Percentiles rank a stretch among this genome's conserved stretches.
phyloP scores from a whole-genome alignment of 192 early-diverging fungal species.

The Coemansia aciculifera region DNA sequence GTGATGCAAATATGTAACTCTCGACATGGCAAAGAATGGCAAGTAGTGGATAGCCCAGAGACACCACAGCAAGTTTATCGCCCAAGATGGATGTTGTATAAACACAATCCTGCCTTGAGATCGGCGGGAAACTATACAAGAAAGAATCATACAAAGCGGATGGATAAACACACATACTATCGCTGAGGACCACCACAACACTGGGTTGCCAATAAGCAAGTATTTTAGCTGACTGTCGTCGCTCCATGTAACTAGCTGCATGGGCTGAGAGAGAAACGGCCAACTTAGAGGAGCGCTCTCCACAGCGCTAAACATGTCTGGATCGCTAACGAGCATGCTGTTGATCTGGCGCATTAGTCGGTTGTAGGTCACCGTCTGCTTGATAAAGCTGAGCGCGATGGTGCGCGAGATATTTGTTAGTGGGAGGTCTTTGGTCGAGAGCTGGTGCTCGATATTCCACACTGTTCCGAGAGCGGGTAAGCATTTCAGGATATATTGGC shows the following conservation, averaged over 20 bases:
- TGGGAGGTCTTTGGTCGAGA: constrained; percentile 62
- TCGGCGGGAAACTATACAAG: constrained; percentile 8
- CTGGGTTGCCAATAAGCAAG: constrained; percentile 84
- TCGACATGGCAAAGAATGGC: constrained; percentile 68
- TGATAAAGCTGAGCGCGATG: constrained; percentile 62
- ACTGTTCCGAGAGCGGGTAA: constrained; percentile 48
- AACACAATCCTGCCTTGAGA: constrained; percentile 8
- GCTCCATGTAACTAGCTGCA: constrained; percentile 85
- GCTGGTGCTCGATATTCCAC: constrained; percentile 93
- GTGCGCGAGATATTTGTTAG: constrained; percentile 58
- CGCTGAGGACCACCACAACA: constrained; percentile 80
- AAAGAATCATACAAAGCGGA: constrained; percentile 10
- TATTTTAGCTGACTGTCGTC: constrained; percentile 77
- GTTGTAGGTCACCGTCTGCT: constrained; percentile 81
- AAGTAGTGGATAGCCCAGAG: constrained; percentile 66
- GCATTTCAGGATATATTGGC: constrained; percentile 6
- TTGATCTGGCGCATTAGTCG: constrained; percentile 95
- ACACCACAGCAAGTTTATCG: constrained; percentile 22
- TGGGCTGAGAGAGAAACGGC: constrained; percentile 77
- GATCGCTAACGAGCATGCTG: constrained; percentile 86
- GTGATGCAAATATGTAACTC: constrained; percentile 73
- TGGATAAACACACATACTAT: constrained; percentile 28
- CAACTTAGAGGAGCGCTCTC: constrained; percentile 79
- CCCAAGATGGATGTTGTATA: not conserved
- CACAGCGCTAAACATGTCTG: constrained; percentile 78